Evolutionary conservation across 1,284 basidiomycete genomes (phyloP).

Genomic region (Leccinum subspadiceum): DNA sequence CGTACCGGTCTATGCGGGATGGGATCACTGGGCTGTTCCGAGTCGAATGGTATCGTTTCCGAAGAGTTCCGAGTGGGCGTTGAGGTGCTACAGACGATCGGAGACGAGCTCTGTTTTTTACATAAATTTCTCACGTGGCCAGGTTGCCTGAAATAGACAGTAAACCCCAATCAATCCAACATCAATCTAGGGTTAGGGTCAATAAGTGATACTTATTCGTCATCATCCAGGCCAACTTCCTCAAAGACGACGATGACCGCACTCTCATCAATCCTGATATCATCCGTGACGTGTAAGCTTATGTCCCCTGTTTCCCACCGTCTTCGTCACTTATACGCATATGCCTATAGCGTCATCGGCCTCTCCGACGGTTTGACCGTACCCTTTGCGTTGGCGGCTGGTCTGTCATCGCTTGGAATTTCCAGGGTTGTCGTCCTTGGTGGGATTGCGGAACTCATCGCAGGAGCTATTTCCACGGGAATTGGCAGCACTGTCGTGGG

Average conservation of each 20-base stretch:
- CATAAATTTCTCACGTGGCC: too few relatives aligned
- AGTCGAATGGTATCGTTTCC: too few relatives aligned
- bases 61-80: too few relatives aligned
- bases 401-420: constrained; percentile 87
- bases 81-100: too few relatives aligned
- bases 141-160: too few relatives aligned
- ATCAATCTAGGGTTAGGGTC: too few relatives aligned
- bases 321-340: constrained; percentile 7
- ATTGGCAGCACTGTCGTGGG: constrained; percentile 39
- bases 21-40: too few relatives aligned
- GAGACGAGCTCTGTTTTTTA: too few relatives aligned
- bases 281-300: constrained; percentile 75
- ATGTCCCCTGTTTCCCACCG: neutral
- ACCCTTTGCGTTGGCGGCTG: constrained; percentile 87
- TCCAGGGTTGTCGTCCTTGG: constrained; percentile 88
- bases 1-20: too few relatives aligned
- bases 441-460: constrained; percentile 89
- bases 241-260: constrained; percentile 74
- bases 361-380: constrained; percentile 96
- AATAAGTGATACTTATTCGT: too few relatives aligned
- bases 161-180: too few relatives aligned
- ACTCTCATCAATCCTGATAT: constrained; percentile 57
- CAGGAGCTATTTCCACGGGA: constrained; percentile 96
- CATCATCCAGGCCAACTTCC: too few relatives aligned
- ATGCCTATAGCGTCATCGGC: constrained; percentile 75